Evolutionary conservation across 805 yeast genomes (phyloP), one percentile per base, ranked within the genome.

Genomic region (Spathaspora hagerdaliae): DNA sequence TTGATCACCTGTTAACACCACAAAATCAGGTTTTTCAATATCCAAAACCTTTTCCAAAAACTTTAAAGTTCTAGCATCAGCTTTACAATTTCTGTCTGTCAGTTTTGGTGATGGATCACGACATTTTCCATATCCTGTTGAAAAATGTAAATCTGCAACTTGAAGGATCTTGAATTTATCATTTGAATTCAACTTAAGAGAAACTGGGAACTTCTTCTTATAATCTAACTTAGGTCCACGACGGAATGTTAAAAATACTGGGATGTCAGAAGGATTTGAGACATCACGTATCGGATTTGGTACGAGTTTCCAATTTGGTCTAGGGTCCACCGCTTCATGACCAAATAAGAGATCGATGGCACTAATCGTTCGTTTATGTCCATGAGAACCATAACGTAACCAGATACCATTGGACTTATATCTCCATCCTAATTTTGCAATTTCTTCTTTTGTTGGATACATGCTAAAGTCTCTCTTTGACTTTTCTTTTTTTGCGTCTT

Each of bases 1-100:
- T 61, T 89, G 96, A 65, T 92, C 99, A 6, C 99, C 99, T 0
- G 97, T 83, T 46, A 89, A 69, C 0, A 90, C 88, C 0, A 89
- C 94, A 27, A 91, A 62, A 58, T 94, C 91, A 0, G 99, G 98
- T 31, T 74, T 61, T 60, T 94, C 98, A 1, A 74, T 48, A 45
- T 87, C 91, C 39, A 92, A 65, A 0, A 87, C 85, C 15, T 61
- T 61, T 6, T 79, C 70, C 8, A 92, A 57, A 56, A 91, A 89
- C 6, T 61, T 55, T 29, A 77, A 47, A 0, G 98, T 88, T 39
- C 83, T 73, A 1, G 77, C 76, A 60, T 90, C 99, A 0, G 98
- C 98, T 48, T 75, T 65, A 59, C 98, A 94, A 10, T 64, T 68
- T 6, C 67, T 67, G 3, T 64, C 64, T 8, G 66, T 61, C 12